A percentile compares a stretch with the other conserved stretches of the same genome.
These are phyloP conservation scores for Pythium apleroticum DNA, from an alignment of 352 stramenopile species.

Conservation along the genomic window DNA sequence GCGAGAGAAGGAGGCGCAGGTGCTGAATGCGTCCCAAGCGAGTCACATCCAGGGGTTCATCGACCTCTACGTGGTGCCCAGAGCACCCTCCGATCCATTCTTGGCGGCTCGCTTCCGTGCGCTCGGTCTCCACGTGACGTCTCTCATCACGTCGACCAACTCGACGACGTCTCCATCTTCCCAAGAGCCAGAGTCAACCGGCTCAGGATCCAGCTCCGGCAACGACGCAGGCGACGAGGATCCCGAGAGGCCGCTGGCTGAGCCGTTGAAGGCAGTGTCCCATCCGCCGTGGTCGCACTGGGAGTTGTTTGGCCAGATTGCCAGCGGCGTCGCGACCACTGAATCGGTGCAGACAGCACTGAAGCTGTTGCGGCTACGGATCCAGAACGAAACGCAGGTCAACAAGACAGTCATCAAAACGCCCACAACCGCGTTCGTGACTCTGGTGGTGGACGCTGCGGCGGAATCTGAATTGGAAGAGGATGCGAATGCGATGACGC, in stretches of 20 bases:
- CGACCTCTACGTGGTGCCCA: constrained; percentile 22
- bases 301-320: constrained; percentile 25
- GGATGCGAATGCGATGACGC: constrained; percentile 1
- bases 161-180: constrained; percentile 3
- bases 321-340: neutral
- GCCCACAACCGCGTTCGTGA: neutral
- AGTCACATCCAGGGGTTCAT: constrained; percentile 11
- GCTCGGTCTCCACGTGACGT: neutral
- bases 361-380: neutral
- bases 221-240: neutral
- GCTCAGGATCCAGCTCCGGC: too few species aligned
- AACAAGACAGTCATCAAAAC: neutral
- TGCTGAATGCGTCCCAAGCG: neutral
- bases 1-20: neutral
- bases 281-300: constrained; percentile 20
- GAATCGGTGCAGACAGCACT: constrained; percentile 11
- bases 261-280: constrained; percentile 13
- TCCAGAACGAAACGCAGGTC: constrained; percentile 7
- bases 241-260: neutral
- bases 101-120: neutral
- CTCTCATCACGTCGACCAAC: constrained; percentile 4
- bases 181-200: too few species aligned
- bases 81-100: neutral
- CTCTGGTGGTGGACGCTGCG: constrained; percentile 10
- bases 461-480: neutral